These are phyloP conservation scores for Penicillium vulpinum DNA, from an alignment of 2,329 filamentous ascomycete species.

Conservation along the genomic window DNA sequence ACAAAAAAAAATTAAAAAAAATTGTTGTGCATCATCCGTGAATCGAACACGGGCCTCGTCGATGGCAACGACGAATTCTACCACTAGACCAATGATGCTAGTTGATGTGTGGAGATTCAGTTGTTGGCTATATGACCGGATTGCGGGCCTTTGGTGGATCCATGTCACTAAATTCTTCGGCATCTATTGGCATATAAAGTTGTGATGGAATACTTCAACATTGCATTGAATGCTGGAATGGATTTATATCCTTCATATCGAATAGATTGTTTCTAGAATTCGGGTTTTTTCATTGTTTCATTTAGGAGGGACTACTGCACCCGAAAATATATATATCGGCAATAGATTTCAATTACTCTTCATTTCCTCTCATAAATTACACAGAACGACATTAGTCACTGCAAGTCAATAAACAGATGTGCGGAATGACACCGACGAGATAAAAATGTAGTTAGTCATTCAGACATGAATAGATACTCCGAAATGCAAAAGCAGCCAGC, in stretches of 20 bases:
- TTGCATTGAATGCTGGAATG: not conserved
- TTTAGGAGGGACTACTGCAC: too few relatives aligned
- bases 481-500: not conserved
- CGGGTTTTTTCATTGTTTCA: accelerated
- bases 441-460: not conserved
- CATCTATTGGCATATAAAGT: not conserved
- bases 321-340: not conserved
- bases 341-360: too few relatives aligned
- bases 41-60: constrained; percentile 51
- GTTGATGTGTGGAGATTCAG: constrained; percentile 7
- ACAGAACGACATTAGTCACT: too few relatives aligned
- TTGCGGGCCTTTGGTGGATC: too few relatives aligned
- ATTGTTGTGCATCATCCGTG: constrained; percentile 44
- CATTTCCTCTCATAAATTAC: not conserved
- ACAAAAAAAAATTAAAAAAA: constrained; percentile 11
- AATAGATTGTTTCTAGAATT: not conserved
- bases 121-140: not conserved
- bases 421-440: not conserved
- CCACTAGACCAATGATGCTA: constrained; percentile 46
- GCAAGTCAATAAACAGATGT: not conserved
- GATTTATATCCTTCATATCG: not conserved
- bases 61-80: constrained; percentile 44
- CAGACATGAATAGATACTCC: not conserved
- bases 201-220: too few relatives aligned
- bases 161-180: not conserved